phyloP scores from a whole-genome alignment of 257 asterid species.

The Solanum bulbocastanum region DNA sequence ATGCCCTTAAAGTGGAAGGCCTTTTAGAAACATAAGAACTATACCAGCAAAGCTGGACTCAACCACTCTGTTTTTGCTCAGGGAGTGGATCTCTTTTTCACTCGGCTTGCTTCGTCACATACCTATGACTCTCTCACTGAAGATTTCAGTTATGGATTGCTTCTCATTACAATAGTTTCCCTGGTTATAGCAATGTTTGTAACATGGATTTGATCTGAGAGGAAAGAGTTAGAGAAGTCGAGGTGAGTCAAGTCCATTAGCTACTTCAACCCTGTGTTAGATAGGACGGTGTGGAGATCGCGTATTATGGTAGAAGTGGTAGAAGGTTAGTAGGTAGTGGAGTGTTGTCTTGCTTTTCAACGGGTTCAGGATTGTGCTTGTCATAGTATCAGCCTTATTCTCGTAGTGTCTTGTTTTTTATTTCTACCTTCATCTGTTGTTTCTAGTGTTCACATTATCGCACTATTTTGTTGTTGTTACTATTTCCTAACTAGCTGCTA shows the following conservation, averaged over 20 bases:
- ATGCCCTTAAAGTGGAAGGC: conserved; percentile 63
- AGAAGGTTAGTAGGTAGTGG: not conserved
- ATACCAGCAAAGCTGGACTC: conserved; percentile 87
- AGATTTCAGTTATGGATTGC: conserved; percentile 80
- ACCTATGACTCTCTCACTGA: conserved; percentile 84
- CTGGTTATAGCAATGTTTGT: conserved; percentile 66
- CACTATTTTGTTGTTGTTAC: not conserved
- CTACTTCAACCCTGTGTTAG: not conserved
- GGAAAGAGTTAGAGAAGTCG: conserved; percentile 87
- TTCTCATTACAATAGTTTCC: conserved; percentile 63
- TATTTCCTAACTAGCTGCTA: no score
- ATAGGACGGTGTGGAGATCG: not conserved
- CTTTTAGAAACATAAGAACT: conserved; percentile 56
- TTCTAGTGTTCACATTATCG: fast-evolving
- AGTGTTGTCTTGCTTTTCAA: not conserved
- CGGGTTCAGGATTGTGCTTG: not conserved
- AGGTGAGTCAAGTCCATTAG: conserved; percentile 27
- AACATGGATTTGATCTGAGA: conserved; percentile 83
- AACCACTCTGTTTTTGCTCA: conserved; percentile 76
- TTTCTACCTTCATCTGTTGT: fast-evolving
- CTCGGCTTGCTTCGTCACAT: conserved; percentile 75
- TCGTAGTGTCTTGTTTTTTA: not conserved
- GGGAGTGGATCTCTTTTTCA: conserved; percentile 85
- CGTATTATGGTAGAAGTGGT: fast-evolving
- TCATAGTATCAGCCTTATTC: not conserved